These are phyloP conservation scores for Penicillium vulpinum DNA, from an alignment of 2,329 filamentous ascomycete species.

Conservation along the genomic window DNA sequence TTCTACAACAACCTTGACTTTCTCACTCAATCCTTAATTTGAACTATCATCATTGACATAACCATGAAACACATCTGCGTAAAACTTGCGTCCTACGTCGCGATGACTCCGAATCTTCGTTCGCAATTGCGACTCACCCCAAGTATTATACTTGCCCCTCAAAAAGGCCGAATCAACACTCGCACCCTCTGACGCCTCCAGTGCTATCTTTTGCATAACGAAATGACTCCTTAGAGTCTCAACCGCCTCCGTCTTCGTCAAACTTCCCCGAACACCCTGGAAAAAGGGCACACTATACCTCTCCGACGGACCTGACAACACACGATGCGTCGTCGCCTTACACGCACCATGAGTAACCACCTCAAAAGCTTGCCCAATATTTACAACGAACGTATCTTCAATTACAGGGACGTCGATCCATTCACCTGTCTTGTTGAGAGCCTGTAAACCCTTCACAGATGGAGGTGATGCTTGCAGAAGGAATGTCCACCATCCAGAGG, in stretches of 20 bases:
- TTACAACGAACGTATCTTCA: not conserved
- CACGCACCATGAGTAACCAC: not conserved
- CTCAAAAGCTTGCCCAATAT: not conserved
- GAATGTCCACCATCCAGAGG: conserved; percentile 65
- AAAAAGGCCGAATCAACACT: conserved; percentile 53
- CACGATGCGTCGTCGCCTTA: not conserved
- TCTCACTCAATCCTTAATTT: not conserved
- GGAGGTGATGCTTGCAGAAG: conserved; percentile 60
- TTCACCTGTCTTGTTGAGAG: not conserved
- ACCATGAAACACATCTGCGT: conserved; percentile 50
- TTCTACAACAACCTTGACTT: not conserved
- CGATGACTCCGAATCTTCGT: conserved; percentile 57
- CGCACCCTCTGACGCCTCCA: conserved; percentile 35
- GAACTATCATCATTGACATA: conserved; percentile 33
- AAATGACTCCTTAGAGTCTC: conserved; percentile 19
- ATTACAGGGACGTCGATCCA: not conserved
- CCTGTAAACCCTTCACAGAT: conserved; percentile 33
- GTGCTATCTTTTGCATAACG: conserved; percentile 26
- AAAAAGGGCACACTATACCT: not conserved
- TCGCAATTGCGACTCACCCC: conserved; percentile 56
- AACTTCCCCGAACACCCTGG: not conserved
- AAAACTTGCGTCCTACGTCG: conserved; percentile 51
- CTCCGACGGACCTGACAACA: not conserved
- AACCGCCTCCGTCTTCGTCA: not conserved
- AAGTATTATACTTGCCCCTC: conserved; percentile 53